Base-by-base conservation (phyloP, 257 asterid species). In the Ajuga chamaepitys region DNA sequence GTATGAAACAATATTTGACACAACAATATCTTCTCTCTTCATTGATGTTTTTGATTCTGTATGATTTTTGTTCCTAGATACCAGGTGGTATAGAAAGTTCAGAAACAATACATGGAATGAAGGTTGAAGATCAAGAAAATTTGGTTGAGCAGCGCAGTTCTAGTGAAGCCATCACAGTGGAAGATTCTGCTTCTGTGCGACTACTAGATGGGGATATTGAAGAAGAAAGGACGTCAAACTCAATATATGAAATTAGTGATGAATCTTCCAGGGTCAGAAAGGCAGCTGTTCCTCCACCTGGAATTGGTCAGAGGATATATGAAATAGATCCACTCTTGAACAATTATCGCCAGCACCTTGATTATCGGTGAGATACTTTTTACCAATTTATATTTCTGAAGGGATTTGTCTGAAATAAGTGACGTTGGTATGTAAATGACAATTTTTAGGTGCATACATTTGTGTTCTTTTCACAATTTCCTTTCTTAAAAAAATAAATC, bases 271-370 rank as follows among this genome's bases (percentile, higher is more conserved):
- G 79, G 78, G 76, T 86, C 54, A 78, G 71, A 76, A 70, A 82
- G 66, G 77, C 28, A 74, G 69, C 55, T 72, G 76, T 90, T 60
- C 91, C 93, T 75, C 93, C 95, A 41, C 95, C 96, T 71, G 98
- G 96, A 69, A 44, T 10, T 37, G 99, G 98, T 54, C 93, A 82
- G 81, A 86, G 66, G 70, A 94, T 94, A 59, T 94, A 94, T 55
- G 96, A 85, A 79, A 90, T 90, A 69, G 99, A 94, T 82, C 89
- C 98, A 42, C 77, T 85, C 72, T 72, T 94, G 80, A 83, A 34
- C 46, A 84, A 81, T 60, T 48, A 81, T 61, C 81, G 87, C 42
- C 74, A 74, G 20, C 99, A 94, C 83, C 96, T 94, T 65, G 91
- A 88, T 73, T 94, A 88, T 72, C 83, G 98, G 99, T 94, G 63